Evolutionary conservation across 2,329 filamentous ascomycete species (phyloP), one percentile per base, ranked within the genome.

Genomic region (Magnaporthiopsis poae): DNA sequence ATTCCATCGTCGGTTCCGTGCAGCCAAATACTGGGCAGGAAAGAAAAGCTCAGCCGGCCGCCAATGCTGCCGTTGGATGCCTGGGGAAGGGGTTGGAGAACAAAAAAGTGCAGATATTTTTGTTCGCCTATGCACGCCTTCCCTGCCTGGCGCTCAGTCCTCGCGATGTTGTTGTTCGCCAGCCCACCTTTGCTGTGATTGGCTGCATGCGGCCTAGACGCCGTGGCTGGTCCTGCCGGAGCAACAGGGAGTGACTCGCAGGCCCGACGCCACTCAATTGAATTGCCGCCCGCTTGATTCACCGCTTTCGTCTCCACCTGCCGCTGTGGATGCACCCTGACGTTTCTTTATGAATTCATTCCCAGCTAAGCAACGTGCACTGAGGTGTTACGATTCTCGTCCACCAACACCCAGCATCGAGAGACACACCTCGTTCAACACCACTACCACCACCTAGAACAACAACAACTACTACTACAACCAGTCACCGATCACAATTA

Each of bases 161-260:
- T 77, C 75, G 75, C 75, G 73, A 77, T 79, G 77, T 79, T 79
- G 75, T 79, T 77, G 77, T 78, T 67, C 62, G 33, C 65, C 31
- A 63, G 52, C 60, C n/a, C 61, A 33, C n/a, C 35, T 12, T 33
- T 3, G 9, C 62, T 66, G 65, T 79, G 75, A 79, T 79, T 79
- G 78, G 77, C 71, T 72, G 67, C 61, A 65, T 59, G 68, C 39
- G 66, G 62, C 61, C 60, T 66, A 62, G 66, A 64, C 64, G 65
- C 64, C 67, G 68, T 69, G 66, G 69, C 69, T 70, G 67, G 69
- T 70, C 71, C 75, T 76, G 72, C 74, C 75, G 72, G 71, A 75
- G 75, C 75, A 77, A 77, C 76, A 75, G 31, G 70, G 68, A 70
- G 68, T 68, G 69, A 70, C 70, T 61, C 46, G 21, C 46, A 25